These are phyloP conservation scores for Schizothecium vesticola DNA, from an alignment of 495 filamentous ascomycete genomes.

Conservation along the genomic window DNA sequence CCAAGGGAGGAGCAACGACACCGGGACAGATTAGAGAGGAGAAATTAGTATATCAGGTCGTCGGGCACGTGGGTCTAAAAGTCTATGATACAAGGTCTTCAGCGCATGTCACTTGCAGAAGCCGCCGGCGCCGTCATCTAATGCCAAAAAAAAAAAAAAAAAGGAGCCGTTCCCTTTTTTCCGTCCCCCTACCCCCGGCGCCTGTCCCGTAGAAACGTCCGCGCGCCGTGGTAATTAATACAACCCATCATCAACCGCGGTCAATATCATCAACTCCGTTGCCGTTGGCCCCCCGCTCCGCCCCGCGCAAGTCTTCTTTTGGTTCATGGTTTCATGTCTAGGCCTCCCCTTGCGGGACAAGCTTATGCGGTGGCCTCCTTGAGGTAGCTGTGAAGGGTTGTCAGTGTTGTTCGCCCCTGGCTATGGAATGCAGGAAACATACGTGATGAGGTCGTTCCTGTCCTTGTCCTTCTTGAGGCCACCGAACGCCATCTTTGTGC, in stretches of 20 bases:
- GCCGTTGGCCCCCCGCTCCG: neutral
- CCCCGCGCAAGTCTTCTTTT: neutral
- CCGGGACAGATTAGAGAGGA: neutral
- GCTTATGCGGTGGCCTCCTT: constrained; percentile 59
- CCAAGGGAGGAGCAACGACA: neutral
- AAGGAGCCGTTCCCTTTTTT: constrained; percentile 4
- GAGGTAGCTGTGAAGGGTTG: constrained; percentile 49
- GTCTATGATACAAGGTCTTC: constrained; percentile 12
- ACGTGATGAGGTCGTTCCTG: constrained; percentile 98
- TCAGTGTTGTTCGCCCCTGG: neutral
- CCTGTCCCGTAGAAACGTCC: neutral
- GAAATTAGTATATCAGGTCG: constrained; percentile 10
- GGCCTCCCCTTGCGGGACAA: neutral
- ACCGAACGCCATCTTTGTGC: constrained; percentile 99
- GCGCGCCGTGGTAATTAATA: constrained; percentile 4
- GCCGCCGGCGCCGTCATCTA: constrained; percentile 8
- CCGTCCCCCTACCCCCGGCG: neutral
- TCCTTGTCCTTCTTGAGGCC: constrained; percentile 99
- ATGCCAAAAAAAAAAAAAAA: constrained; percentile 7
- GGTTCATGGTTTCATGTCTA: neutral
- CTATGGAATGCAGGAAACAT: constrained; percentile 41
- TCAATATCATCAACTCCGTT: neutral
- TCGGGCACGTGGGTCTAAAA: neutral
- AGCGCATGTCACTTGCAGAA: neutral
- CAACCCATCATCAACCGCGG: neutral